phyloP scores from a whole-genome alignment of 805 yeast species.

The Teunomyces kruisii region DNA sequence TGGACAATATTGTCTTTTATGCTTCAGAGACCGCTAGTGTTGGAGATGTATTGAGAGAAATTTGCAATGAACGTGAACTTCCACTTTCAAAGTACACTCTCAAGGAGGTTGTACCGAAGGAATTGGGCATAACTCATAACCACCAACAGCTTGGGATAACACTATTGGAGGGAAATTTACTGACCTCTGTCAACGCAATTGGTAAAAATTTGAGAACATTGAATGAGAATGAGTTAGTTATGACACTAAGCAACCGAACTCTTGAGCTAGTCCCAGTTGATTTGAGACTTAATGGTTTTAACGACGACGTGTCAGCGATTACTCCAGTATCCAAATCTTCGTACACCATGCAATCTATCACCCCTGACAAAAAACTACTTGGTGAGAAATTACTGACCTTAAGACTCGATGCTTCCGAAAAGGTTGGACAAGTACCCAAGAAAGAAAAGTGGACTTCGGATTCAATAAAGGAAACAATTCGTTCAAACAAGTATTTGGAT shows the following conservation, averaged over 20 bases:
- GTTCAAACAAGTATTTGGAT: conserved; percentile 27
- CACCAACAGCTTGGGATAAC: conserved; percentile 3
- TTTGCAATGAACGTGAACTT: conserved; percentile 30
- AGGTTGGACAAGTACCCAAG: neutral
- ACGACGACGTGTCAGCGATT: neutral
- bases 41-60: conserved; percentile 23
- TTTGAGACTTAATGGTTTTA: neutral
- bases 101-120: conserved; percentile 15
- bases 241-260: conserved; percentile 12
- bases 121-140: neutral
- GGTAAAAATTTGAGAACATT: neutral
- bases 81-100: conserved; percentile 26
- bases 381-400: conserved; percentile 16
- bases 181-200: neutral
- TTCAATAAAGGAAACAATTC: neutral
- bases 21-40: conserved; percentile 13
- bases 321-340: conserved; percentile 27
- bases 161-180: neutral
- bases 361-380: conserved; percentile 21
- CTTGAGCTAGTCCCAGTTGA: conserved; percentile 20
- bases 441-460: neutral
- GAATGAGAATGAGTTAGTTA: conserved; percentile 11
- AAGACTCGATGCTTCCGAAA: neutral
- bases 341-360: conserved; percentile 18
- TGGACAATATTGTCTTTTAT: neutral